Conservation (phyloP, 108 stramenopile genomes). For the Cyclostephanos invisitatus region DNA sequence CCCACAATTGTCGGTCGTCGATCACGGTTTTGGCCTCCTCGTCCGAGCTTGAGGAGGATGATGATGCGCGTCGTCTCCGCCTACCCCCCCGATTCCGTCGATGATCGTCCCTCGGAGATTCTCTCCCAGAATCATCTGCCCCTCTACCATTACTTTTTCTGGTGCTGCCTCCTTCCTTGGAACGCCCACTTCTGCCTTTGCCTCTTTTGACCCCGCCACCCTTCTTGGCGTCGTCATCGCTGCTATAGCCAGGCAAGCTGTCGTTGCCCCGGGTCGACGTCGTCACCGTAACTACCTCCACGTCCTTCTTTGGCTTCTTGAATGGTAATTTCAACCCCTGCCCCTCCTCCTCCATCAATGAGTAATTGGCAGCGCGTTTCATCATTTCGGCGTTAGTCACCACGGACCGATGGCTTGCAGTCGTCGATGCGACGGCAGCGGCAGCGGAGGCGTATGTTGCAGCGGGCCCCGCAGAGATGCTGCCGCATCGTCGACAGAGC, state of each 20-base stretch:
- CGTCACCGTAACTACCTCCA: neutral
- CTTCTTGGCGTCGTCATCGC: slow-evolving; percentile 29
- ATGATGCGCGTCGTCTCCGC: slow-evolving; percentile 28
- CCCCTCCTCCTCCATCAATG: slow-evolving; percentile 47
- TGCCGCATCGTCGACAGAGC: slow-evolving; percentile 40
- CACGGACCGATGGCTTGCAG: neutral
- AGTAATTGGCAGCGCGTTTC: slow-evolving; percentile 37
- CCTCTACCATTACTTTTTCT: slow-evolving; percentile 12
- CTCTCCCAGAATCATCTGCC: slow-evolving; percentile 1
- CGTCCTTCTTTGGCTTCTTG: neutral
- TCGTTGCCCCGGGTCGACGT: slow-evolving; percentile 5
- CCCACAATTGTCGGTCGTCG: slow-evolving; percentile 33
- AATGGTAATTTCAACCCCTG: slow-evolving; percentile 5
- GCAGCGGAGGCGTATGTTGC: neutral
- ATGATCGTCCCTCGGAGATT: slow-evolving; percentile 4
- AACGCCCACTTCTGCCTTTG: slow-evolving; percentile 2
- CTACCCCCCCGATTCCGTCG: slow-evolving; percentile 14
- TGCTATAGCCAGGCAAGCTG: slow-evolving; percentile 26
- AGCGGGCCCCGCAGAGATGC: neutral
- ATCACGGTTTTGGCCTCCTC: slow-evolving; percentile 3
- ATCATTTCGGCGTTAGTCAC: slow-evolving; percentile 44
- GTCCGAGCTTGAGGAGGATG: slow-evolving; percentile 30
- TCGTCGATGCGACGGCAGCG: neutral
- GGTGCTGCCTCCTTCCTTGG: slow-evolving; percentile 9
- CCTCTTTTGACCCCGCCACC: slow-evolving; percentile 23